A percentile compares a stretch with the other conserved stretches of the same genome.
These are phyloP conservation scores for Candida pseudoglaebosa DNA, from an alignment of 805 yeast genomes.

Conservation along the genomic window DNA sequence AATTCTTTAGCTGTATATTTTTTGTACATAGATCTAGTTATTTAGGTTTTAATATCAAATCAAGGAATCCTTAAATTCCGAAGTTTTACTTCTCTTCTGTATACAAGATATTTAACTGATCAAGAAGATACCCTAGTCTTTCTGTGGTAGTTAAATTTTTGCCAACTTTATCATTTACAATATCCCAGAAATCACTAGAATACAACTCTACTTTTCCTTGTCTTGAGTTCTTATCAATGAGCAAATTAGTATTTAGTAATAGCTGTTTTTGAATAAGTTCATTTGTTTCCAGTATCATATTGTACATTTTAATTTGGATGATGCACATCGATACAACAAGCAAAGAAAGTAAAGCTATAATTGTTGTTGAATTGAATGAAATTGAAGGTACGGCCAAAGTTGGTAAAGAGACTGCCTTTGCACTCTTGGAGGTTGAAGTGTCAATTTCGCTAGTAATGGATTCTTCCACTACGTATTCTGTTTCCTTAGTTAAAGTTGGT, in stretches of 20 bases:
- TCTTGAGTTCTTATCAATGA: slow-evolving; percentile 5
- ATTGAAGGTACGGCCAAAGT: slow-evolving; percentile 1
- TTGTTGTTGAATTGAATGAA: not conserved
- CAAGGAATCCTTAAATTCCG: not conserved
- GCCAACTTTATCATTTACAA: slow-evolving; percentile 15
- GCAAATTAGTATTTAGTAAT: slow-evolving; percentile 14
- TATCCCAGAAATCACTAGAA: slow-evolving; percentile 18
- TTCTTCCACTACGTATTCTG: not conserved
- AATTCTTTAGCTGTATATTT: not conserved
- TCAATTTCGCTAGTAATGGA: not conserved
- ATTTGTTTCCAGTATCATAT: slow-evolving; percentile 19
- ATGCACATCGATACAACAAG: slow-evolving; percentile 15
- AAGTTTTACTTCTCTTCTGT: slow-evolving; percentile 2
- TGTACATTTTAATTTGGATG: slow-evolving; percentile 18
- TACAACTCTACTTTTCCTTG: not conserved
- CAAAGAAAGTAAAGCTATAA: slow-evolving; percentile 2
- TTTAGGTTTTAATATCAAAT: not conserved
- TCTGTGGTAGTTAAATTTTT: slow-evolving; percentile 15
- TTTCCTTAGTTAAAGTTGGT: slow-evolving; percentile 7
- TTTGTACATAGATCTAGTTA: not conserved
- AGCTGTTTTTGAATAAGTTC: slow-evolving; percentile 18
- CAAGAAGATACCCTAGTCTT: slow-evolving; percentile 17
- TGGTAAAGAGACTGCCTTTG: not conserved
- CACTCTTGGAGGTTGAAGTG: not conserved
- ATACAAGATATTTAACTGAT: slow-evolving; percentile 14